Evolutionary conservation across 176 grass and related monocot species (phyloP), one percentile per base, ranked within the genome.

Genomic region (Cymbopogon citratus): DNA sequence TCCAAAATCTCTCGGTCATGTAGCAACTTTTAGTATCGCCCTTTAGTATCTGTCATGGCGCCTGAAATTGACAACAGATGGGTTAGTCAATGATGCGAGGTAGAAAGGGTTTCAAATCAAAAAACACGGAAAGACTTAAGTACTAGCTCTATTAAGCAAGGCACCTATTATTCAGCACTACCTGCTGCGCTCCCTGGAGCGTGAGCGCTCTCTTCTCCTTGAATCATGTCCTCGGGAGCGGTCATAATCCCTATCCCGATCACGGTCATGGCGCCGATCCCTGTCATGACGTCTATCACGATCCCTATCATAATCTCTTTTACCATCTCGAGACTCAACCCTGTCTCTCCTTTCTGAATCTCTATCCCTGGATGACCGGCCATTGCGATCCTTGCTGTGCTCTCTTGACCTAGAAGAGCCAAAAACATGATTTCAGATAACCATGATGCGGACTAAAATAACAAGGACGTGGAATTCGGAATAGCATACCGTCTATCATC

Each of bases 201-300:
- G 83, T 84, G 94, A 97, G 57, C 94, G 92, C 19, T 93, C 93
- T 64, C 92, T 87, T 52, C 91, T 97, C 80, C 94, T 90, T 16
- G 91, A 93, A 87, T 94, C 88, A 74, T 83, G 29, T 45, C 78
- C 86, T 27, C 79, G 94, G 7, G 89, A 91, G 29, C 83, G 83
- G 46, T 86, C 66, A 5, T 90, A 73, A 16, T 86, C 88, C 87
- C 91, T 89, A 40, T 94, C 94, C 63, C 88, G 88, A 73, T 93
- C 94, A 12, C 89, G 90, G 44, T 89, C 92, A 83, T 83, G 84
- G 31, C 73, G 90, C n/a, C 82, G 86, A 40, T 91, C 92, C 59
- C 88, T 78, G 29, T 92, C 89, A 0, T 84, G 85, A 71, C 80
- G 91, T 73, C 94, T 97, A 69, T 94, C 95, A 43, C 92, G 85